Conservation (phyloP, 495 filamentous ascomycete species). For the Delitschia confertaspora region DNA sequence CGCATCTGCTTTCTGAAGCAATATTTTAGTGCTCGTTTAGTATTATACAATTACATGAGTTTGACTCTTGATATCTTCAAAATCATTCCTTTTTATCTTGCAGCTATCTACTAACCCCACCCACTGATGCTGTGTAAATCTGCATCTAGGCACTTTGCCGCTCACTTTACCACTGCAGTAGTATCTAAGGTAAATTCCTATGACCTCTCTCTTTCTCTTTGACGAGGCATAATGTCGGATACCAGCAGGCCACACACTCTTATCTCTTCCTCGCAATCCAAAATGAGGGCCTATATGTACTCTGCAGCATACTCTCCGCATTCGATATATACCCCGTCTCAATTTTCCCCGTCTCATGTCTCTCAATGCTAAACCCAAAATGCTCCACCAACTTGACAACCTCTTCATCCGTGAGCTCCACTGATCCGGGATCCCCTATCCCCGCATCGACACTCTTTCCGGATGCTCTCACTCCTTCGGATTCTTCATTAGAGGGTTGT, state of each 20-base stretch:
- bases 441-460: slow-evolving; percentile 29
- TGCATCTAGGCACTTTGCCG: too few species aligned
- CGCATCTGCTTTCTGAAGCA: too few species aligned
- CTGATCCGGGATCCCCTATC: slow-evolving; percentile 70
- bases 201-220: too few species aligned
- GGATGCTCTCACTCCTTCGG: not conserved
- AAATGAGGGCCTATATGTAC: slow-evolving; percentile 62
- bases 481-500: slow-evolving; percentile 37
- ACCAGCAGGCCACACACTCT: not conserved
- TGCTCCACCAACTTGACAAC: slow-evolving; percentile 64
- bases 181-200: too few species aligned
- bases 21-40: too few species aligned
- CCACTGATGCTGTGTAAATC: too few species aligned
- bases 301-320: slow-evolving; percentile 71
- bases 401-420: slow-evolving; percentile 84
- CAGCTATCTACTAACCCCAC: too few species aligned
- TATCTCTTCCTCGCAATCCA: slow-evolving; percentile 74
- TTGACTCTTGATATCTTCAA: too few species aligned
- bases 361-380: slow-evolving; percentile 63
- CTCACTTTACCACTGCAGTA: too few species aligned
- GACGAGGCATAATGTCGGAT: too few species aligned
- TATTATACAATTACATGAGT: too few species aligned
- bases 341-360: slow-evolving; percentile 38
- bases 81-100: too few species aligned
- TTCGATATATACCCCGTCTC: slow-evolving; percentile 78